Evolutionary conservation across 768 basidiomycete genomes (phyloP).

Genomic region (Tulasnella sp.): DNA sequence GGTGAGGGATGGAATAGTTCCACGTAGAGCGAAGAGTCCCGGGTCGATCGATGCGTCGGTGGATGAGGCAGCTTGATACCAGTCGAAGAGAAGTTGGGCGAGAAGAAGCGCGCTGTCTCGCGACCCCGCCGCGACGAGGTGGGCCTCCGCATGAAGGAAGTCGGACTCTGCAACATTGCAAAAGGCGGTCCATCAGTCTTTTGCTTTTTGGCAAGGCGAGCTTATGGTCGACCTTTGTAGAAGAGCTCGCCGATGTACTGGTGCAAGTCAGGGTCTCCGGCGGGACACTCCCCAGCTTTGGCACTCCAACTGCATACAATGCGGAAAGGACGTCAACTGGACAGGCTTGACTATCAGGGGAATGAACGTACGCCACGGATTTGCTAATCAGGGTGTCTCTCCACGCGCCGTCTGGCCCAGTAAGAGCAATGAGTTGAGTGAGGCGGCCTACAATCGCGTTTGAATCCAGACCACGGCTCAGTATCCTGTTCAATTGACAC

Average conservation of each 20-base stretch:
- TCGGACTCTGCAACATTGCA: constrained; percentile 54
- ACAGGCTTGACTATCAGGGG: neutral
- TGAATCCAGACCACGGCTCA: constrained; percentile 3
- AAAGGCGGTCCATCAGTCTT: neutral
- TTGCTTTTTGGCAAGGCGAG: neutral
- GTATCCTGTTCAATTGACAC: constrained; percentile 22
- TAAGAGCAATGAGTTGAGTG: constrained; percentile 87
- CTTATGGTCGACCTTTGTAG: constrained; percentile 60
- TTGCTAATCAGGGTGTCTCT: constrained; percentile 85
- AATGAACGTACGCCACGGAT: constrained; percentile 63
- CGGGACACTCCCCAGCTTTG: constrained; percentile 70
- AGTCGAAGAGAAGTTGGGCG: constrained; percentile 82
- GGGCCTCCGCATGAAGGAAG: constrained; percentile 71
- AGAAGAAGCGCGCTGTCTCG: constrained; percentile 84
- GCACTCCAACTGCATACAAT: constrained; percentile 71
- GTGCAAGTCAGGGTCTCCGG: constrained; percentile 84
- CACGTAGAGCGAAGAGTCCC: constrained; percentile 79
- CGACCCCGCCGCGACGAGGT: constrained; percentile 81
- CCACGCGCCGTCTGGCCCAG: constrained; percentile 78
- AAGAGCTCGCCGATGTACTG: constrained; percentile 87
- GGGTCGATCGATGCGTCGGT: constrained; percentile 39
- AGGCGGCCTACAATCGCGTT: constrained; percentile 57
- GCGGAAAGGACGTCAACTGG: constrained; percentile 19
- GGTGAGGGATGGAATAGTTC: constrained; percentile 79
- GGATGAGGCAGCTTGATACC: constrained; percentile 49